Conservation (phyloP, 176 grass and related monocot species). For the Cenchrus americanus region DNA sequence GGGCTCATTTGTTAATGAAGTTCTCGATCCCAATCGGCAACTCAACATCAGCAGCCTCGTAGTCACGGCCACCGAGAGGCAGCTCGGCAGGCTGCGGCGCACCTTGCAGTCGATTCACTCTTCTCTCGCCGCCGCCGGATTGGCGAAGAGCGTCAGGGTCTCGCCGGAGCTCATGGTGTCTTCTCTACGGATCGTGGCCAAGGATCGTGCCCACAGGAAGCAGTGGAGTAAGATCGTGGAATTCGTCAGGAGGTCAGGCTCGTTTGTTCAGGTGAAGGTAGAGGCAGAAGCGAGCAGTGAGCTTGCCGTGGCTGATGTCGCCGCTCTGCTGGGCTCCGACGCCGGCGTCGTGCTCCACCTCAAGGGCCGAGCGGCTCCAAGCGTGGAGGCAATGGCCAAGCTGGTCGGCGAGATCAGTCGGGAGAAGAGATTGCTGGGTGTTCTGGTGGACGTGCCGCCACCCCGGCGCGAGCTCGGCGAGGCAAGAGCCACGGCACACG, state of each 20-base stretch:
- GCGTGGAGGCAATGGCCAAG: conserved; percentile 34
- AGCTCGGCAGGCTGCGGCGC: conserved; percentile 33
- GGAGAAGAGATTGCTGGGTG: conserved; percentile 34
- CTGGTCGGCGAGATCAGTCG: conserved; percentile 13
- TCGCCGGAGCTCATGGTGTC: conserved; percentile 56
- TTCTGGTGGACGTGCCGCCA: conserved; percentile 30
- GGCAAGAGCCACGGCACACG: conserved; percentile 45
- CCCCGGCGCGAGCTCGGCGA: conserved; percentile 22
- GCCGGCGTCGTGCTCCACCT: conserved; percentile 45
- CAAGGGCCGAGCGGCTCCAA: conserved; percentile 26
- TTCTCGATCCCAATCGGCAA: conserved; percentile 17
- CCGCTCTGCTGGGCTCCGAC: conserved; percentile 25
- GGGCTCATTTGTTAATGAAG: conserved; percentile 22
- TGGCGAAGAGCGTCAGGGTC: conserved; percentile 34
- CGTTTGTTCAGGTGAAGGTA: conserved; percentile 48
- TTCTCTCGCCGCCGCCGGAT: conserved; percentile 32
- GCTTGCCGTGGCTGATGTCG: not conserved
- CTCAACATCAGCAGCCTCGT: conserved; percentile 51
- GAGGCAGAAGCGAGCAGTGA: not conserved
- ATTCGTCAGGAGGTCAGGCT: conserved; percentile 49
- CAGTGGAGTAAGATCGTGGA: conserved; percentile 41
- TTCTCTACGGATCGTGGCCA: conserved; percentile 41
- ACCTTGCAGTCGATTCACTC: conserved; percentile 46
- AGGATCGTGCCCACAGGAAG: not conserved
- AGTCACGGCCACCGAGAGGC: conserved; percentile 33